These are phyloP conservation scores for Punica granatum DNA, from an alignment of 345 rosid species.

Conservation along the genomic window DNA sequence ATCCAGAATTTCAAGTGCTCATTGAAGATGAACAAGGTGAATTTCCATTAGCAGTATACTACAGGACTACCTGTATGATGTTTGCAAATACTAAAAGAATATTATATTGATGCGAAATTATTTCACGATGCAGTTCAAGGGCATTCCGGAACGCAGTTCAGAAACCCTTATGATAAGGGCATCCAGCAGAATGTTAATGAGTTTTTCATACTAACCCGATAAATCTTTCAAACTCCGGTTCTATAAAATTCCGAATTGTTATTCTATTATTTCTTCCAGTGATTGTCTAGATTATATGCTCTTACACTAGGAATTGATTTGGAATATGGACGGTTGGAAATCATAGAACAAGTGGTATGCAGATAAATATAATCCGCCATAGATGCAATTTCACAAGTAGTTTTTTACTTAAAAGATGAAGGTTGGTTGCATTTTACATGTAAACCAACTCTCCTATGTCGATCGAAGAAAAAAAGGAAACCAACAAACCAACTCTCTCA, in stretches of 20 bases:
- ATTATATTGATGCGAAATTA: neutral
- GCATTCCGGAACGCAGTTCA: slow-evolving; percentile 16
- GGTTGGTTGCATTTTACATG: neutral
- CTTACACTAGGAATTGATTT: too few species aligned
- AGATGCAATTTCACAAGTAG: too few species aligned
- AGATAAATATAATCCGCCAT: too few species aligned
- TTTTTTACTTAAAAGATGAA: neutral
- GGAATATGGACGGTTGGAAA: too few species aligned
- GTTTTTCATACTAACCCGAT: slow-evolving; percentile 12
- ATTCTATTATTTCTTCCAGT: too few species aligned
- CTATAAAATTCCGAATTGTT: too few species aligned
- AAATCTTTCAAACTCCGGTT: neutral
- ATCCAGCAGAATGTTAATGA: slow-evolving; percentile 35
- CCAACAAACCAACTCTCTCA: neutral
- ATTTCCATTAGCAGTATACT: neutral
- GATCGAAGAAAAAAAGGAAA: neutral
- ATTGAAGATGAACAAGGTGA: slow-evolving; percentile 34
- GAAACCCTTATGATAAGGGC: slow-evolving; percentile 48
- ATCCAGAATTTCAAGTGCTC: slow-evolving; percentile 43
- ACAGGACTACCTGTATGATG: neutral
- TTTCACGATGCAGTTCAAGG: slow-evolving; percentile 21
- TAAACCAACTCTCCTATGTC: neutral
- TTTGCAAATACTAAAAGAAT: neutral
- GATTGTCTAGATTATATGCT: too few species aligned
- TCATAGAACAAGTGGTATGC: too few species aligned